Conservation (phyloP, 2,329 filamentous ascomycete species). For the Magnaporthiopsis incrustans region DNA sequence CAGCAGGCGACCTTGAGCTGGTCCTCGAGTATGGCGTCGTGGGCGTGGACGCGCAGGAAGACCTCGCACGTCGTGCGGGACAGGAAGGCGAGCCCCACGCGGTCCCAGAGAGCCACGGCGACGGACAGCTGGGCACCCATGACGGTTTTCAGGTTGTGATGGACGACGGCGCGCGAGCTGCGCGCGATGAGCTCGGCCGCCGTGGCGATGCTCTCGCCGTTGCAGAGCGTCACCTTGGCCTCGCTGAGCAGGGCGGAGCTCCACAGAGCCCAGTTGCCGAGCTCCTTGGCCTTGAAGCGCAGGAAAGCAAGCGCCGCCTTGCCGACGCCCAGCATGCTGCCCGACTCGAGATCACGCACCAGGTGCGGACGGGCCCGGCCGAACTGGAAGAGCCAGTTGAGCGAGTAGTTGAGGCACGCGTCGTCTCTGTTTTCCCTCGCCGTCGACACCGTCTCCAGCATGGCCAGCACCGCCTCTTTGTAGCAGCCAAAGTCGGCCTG, state of each 20-base stretch:
- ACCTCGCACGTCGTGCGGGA: slow-evolving; percentile 59
- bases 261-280: slow-evolving; percentile 76
- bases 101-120: slow-evolving; percentile 64
- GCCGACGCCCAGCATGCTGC: slow-evolving; percentile 67
- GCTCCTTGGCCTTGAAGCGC: slow-evolving; percentile 77
- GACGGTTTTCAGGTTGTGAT: slow-evolving; percentile 63
- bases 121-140: slow-evolving; percentile 64
- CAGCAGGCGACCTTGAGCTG: slow-evolving; percentile 66
- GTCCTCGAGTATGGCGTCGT: slow-evolving; percentile 60
- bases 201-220: slow-evolving; percentile 54
- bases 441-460: slow-evolving; percentile 92
- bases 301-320: slow-evolving; percentile 78
- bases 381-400: slow-evolving; percentile 95
- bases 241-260: slow-evolving; percentile 80
- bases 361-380: slow-evolving; percentile 70
- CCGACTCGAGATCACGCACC: slow-evolving; percentile 50
- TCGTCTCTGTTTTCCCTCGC: slow-evolving; percentile 90
- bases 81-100: slow-evolving; percentile 55
- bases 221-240: slow-evolving; percentile 68
- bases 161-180: slow-evolving; percentile 73
- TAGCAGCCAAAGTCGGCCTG: slow-evolving; percentile 94
- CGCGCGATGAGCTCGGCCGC: slow-evolving; percentile 75
- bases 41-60: slow-evolving; percentile 65
- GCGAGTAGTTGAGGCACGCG: slow-evolving; percentile 84
- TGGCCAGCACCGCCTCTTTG: slow-evolving; percentile 81